These are phyloP conservation scores for Paxillus involutus DNA, from an alignment of 768 basidiomycete genomes.

Conservation along the genomic window DNA sequence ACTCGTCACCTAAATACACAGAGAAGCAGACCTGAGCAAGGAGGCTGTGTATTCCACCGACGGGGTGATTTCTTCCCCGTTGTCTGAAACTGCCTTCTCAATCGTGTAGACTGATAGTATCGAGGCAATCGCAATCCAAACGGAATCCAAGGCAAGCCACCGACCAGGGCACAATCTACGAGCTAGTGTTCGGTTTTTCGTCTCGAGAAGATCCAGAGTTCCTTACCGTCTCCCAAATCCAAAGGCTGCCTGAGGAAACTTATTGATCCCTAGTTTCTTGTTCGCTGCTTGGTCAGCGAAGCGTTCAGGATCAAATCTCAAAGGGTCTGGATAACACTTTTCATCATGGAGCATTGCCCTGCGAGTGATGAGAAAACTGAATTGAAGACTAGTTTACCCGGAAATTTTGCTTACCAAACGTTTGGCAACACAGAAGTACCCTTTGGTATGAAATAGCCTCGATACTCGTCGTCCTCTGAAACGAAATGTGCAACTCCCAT, in stretches of 20 bases:
- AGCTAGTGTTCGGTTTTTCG: neutral
- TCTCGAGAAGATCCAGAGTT: neutral
- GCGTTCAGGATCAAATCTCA: slow-evolving; percentile 38
- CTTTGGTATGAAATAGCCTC: slow-evolving; percentile 44
- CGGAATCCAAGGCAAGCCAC: slow-evolving; percentile 41
- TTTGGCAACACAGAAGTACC: slow-evolving; percentile 46
- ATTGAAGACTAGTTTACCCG: slow-evolving; percentile 11
- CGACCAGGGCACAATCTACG: slow-evolving; percentile 45
- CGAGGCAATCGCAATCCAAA: slow-evolving; percentile 44
- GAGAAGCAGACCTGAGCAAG: slow-evolving; percentile 33
- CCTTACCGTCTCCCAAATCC: slow-evolving; percentile 42
- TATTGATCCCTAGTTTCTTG: slow-evolving; percentile 30
- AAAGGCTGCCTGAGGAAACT: slow-evolving; percentile 37
- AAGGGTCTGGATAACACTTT: slow-evolving; percentile 38
- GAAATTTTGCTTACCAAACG: slow-evolving; percentile 37
- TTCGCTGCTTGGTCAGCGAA: slow-evolving; percentile 32
- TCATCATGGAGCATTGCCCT: slow-evolving; percentile 45
- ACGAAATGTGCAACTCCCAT: slow-evolving; percentile 20
- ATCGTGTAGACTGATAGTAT: slow-evolving; percentile 41
- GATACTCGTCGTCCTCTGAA: slow-evolving; percentile 44
- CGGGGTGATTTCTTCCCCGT: slow-evolving; percentile 35
- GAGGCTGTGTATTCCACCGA: slow-evolving; percentile 34
- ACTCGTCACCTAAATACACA: neutral
- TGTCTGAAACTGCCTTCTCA: slow-evolving; percentile 31
- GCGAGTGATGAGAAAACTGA: slow-evolving; percentile 17